Base-by-base conservation (phyloP, 2,329 filamentous ascomycete species). In the Aspergillus glaucus region DNA sequence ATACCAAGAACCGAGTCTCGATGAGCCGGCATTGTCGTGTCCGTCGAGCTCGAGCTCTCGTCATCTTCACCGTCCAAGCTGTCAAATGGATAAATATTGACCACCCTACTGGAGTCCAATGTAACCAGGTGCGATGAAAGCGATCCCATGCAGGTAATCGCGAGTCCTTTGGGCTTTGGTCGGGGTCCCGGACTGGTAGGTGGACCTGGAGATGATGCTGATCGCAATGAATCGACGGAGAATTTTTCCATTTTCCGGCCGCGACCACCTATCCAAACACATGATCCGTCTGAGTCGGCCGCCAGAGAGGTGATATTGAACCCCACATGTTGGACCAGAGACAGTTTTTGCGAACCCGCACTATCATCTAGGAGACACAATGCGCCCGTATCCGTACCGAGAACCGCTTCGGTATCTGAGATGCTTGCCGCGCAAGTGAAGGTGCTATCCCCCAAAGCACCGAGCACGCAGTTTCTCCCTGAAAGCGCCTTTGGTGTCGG, bases 361-460 rank as follows among this genome's bases (percentile, higher is more conserved):
- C 79, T 80, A 56, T 95, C 87, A 54, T 96, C 87, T 28, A 96
- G 75, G 26, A 95, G 74, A 67, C 92, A 97, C n/a, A 98, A 76
- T 61, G 94, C 86, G 24, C 93, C 93, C 50, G 82, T 81, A 62
- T 96, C 91, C 3, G 92, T 88, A 70, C 89, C 93, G 39, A 97
- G 75, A 37, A 97, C 79, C 15, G 90, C 86, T 59, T 84, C 86
- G 39, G 79, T 79, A 32, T 87, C 81, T 34, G 86, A 84, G 30
- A 95, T 79, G 14, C 81, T 75, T 14, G 84, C 80, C 4, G 89
- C 83, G 54, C 87, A 88, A 15, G 84, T 88, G 61, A 98, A 97
- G 0, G 84, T 92, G 6, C 84, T 83, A 52, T 97, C 92, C 4
- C 91, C 79, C 51, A 98, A 74, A 10, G 82, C 77, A 0, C 90